Percentiles rank a stretch among this genome's conserved stretches.
These are phyloP conservation scores for Mucor circinelloides DNA, from an alignment of 371 early-diverging fungal species.

Conservation along the genomic window DNA sequence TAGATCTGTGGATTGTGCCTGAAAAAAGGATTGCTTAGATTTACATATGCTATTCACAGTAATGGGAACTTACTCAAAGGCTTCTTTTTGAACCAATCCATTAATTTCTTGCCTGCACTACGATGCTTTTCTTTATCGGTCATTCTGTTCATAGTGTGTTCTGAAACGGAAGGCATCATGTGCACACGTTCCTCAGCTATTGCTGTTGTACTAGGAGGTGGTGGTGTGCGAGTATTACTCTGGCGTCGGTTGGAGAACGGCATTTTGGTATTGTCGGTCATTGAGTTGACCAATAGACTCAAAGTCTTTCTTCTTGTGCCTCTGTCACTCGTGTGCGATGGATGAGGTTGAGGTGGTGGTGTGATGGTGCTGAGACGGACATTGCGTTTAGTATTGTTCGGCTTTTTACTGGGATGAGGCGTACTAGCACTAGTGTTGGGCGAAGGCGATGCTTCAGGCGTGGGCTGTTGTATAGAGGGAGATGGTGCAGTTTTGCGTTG, in stretches of 20 bases:
- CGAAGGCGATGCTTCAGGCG: neutral
- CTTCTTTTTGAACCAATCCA: slow-evolving; percentile 74
- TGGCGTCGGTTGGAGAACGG: slow-evolving; percentile 19
- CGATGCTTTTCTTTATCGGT: slow-evolving; percentile 41
- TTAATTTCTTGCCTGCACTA: slow-evolving; percentile 66
- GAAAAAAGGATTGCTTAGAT: neutral
- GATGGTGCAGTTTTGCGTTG: slow-evolving; percentile 16
- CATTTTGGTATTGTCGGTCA: slow-evolving; percentile 33
- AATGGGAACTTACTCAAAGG: slow-evolving; percentile 49
- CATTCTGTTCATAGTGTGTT: slow-evolving; percentile 26
- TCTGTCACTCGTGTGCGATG: slow-evolving; percentile 31
- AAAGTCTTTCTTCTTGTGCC: slow-evolving; percentile 61
- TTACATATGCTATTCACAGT: neutral
- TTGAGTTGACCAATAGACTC: slow-evolving; percentile 54
- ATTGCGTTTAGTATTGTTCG: slow-evolving; percentile 7
- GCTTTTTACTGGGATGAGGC: slow-evolving; percentile 19
- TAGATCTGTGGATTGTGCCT: slow-evolving; percentile 20
- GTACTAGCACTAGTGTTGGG: slow-evolving; percentile 26
- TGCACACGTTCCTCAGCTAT: slow-evolving; percentile 5
- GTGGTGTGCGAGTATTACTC: neutral
- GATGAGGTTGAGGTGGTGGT: slow-evolving; percentile 18
- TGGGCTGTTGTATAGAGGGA: neutral
- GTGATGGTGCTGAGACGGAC: slow-evolving; percentile 17
- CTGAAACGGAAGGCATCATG: slow-evolving; percentile 37
- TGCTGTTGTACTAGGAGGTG: neutral